Evolutionary conservation across 108 stramenopile species (phyloP).

Genomic region (Poteriospumella lacustris): DNA sequence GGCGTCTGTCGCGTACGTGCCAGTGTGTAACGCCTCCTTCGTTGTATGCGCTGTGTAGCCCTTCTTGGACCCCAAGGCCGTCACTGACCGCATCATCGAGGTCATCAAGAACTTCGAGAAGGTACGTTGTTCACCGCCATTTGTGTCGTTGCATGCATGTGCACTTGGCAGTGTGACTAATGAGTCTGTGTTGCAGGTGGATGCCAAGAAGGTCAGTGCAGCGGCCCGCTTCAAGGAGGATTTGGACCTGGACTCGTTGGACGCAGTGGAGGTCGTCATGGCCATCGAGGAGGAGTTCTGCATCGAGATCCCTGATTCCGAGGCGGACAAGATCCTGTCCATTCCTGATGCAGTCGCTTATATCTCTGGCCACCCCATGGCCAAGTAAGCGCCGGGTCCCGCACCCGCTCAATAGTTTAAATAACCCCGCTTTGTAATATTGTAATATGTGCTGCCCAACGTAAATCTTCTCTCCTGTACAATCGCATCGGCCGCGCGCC

Average conservation of each 20-base stretch:
- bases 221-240: slow-evolving; percentile 83
- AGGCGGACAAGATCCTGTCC: slow-evolving; percentile 93
- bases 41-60: slow-evolving; percentile 41
- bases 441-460: no score
- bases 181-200: slow-evolving; percentile 34
- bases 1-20: no score
- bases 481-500: no score
- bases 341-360: slow-evolving; percentile 87
- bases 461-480: no score
- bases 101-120: slow-evolving; percentile 99
- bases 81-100: slow-evolving; percentile 78
- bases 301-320: slow-evolving; percentile 99
- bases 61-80: slow-evolving; percentile 86
- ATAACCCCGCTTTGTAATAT: no score
- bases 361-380: slow-evolving; percentile 61
- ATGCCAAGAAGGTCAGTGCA: slow-evolving; percentile 57
- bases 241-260: slow-evolving; percentile 94
- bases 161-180: not conserved
- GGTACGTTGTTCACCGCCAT: slow-evolving; percentile 44
- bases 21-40: no score
- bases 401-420: no score
- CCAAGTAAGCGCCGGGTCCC: slow-evolving; percentile 44
- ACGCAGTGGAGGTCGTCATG: slow-evolving; percentile 97
- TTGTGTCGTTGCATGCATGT: not conserved
- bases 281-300: slow-evolving; percentile 99